These are phyloP conservation scores for Pleurotus giganteus DNA, from an alignment of 768 basidiomycete genomes.

Conservation along the genomic window DNA sequence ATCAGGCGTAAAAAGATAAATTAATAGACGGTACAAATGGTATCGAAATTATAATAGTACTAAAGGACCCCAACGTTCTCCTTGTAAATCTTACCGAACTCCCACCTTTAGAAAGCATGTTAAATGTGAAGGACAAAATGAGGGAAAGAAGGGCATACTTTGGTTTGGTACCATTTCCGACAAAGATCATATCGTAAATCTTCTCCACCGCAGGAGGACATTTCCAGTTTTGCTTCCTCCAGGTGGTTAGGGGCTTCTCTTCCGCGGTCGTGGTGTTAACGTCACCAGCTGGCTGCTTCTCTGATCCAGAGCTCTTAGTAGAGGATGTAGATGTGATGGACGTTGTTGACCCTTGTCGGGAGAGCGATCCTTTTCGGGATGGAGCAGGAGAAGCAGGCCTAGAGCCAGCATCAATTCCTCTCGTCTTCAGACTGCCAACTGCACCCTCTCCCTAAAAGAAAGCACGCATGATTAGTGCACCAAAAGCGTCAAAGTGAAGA, in stretches of 20 bases:
- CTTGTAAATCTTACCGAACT: conserved; percentile 4
- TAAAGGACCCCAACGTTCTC: not conserved
- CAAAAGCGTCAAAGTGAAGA: too few species aligned
- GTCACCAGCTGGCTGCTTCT: not conserved
- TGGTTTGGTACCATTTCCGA: not conserved
- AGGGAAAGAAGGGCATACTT: not conserved
- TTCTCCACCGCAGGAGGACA: conserved; percentile 6
- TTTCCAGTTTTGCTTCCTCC: conserved; percentile 3
- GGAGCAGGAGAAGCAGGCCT: not conserved
- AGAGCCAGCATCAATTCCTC: conserved; percentile 4
- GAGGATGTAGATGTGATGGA: not conserved
- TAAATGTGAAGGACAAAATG: not conserved
- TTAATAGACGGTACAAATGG: too few species aligned
- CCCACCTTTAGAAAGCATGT: not conserved
- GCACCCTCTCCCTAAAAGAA: not conserved
- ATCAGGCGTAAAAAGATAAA: too few species aligned
- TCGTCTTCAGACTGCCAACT: not conserved
- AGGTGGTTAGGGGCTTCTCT: not conserved
- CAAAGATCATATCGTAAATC: conserved; percentile 8
- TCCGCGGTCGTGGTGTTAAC: not conserved
- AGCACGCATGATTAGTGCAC: not conserved
- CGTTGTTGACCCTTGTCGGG: not conserved
- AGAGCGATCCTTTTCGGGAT: not conserved
- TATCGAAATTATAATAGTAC: too few species aligned
- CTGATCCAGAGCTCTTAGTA: not conserved